Evolutionary conservation across 139 green algal genomes (phyloP).

Genomic region (Bryopsis sp.): DNA sequence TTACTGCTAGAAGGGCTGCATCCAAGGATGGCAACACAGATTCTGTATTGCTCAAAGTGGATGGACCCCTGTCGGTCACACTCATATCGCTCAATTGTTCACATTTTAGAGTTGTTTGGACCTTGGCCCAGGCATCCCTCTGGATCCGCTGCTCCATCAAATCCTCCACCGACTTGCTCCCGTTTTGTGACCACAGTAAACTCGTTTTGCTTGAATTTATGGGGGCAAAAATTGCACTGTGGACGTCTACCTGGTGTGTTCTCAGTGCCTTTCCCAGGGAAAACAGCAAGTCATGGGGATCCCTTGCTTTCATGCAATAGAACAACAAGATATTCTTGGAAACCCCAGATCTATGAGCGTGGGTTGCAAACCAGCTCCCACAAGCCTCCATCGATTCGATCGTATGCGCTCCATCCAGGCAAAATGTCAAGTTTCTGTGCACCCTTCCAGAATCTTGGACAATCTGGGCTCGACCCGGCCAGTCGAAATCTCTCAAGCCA

Average conservation of each 20-base stretch:
- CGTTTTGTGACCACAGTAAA: no score
- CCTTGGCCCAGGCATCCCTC: not conserved
- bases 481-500: slow-evolving; percentile 15
- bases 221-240: slow-evolving; percentile 67
- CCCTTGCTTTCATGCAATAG: slow-evolving; percentile 87
- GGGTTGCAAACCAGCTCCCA: slow-evolving; percentile 76
- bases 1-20: slow-evolving; percentile 50
- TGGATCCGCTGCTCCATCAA: no score
- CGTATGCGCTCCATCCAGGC: slow-evolving; percentile 93
- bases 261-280: slow-evolving; percentile 33
- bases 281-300: slow-evolving; percentile 64
- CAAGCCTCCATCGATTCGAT: slow-evolving; percentile 84
- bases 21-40: slow-evolving; percentile 50
- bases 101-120: not conserved
- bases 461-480: slow-evolving; percentile 13
- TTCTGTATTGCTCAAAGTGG: not conserved
- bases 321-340: slow-evolving; percentile 70
- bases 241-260: slow-evolving; percentile 23
- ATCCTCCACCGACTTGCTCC: no score
- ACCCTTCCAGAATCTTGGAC: not conserved
- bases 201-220: no score
- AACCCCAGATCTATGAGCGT: slow-evolving; percentile 16
- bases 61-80: not conserved
- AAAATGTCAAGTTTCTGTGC: slow-evolving; percentile 63
- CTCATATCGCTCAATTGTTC: not conserved